Evolutionary conservation across 495 filamentous ascomycete species (phyloP).

Genomic region (Acidomyces sp.): DNA sequence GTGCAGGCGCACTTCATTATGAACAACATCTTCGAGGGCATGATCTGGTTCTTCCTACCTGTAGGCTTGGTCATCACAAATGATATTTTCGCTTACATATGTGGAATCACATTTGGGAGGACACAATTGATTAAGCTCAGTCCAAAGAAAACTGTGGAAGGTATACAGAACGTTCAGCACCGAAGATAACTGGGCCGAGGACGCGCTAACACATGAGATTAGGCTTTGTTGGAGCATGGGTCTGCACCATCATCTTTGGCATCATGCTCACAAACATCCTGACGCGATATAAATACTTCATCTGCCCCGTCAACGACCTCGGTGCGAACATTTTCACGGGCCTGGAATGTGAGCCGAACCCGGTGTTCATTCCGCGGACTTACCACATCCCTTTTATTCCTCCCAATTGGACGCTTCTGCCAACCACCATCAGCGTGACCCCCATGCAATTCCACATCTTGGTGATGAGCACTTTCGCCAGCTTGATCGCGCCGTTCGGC

Average conservation of each 20-base stretch:
- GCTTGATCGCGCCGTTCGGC: conserved; percentile 92
- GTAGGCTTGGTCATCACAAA: conserved; percentile 93
- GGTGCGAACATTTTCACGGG: conserved; percentile 85
- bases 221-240: conserved; percentile 88
- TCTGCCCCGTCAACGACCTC: conserved; percentile 93
- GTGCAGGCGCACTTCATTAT: conserved; percentile 99
- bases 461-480: conserved; percentile 83
- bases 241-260: conserved; percentile 82
- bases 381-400: conserved; percentile 64
- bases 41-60: conserved; percentile 99
- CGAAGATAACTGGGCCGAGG: too few species aligned
- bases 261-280: conserved; percentile 72
- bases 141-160: conserved; percentile 98
- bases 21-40: conserved; percentile 98
- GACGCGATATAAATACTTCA: conserved; percentile 92
- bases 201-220: too few species aligned
- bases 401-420: conserved; percentile 45
- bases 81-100: conserved; percentile 97
- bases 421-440: conserved; percentile 48
- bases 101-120: conserved; percentile 89
- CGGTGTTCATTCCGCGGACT: conserved; percentile 68
- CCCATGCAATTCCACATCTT: conserved; percentile 96
- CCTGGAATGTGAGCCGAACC: conserved; percentile 85
- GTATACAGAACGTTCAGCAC: too few species aligned
- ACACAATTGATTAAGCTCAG: conserved; percentile 97